Base-by-base conservation (phyloP, 139 green algal species). In the Chlamydomonas sp. region DNA sequence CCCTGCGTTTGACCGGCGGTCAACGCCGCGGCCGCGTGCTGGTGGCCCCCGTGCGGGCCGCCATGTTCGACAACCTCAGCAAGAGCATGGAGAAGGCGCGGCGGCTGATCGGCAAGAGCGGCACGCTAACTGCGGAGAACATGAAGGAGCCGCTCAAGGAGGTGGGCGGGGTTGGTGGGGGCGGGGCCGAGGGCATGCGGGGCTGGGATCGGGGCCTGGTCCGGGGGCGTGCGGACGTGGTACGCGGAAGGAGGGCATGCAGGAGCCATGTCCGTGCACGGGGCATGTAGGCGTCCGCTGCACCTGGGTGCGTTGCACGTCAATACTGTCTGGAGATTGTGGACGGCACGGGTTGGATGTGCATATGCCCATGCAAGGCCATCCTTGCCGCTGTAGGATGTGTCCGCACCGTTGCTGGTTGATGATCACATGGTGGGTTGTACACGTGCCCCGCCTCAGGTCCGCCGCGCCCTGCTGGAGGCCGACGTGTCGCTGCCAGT, bases 401-500 rank as follows among this genome's bases (percentile, higher is more conserved):
- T 49, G 31, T 49, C 31, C 31, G 31, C 31, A 49, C 31, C 31
- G 31, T 49, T 49, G 31, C 31, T 49, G 31, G 31, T 49, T 49
- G 31, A 49, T 49, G 31, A 49, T 49, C 31, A 49, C 31, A 49
- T 49, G 31, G 31, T 49, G 31, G 31, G 31, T 49, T 49, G 31
- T 49, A 49, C 31, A 49, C 31, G 31, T 49, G 12, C 18, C 64
- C 31, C 2, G 1, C 31, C 66, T 20, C 68, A 99, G 74, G 97
- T 99, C 63, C 93, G 98, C 3, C 89, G 98, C 16, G 98, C 98
- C 4, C 95, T 99, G 77, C 95, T 99, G 61, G 98, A 99, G 89
- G 98, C 98, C 12, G 98, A 99, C 89, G 97, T 98, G 82, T 96
- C 91, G 63, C 91, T 99, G 77, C 97, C 97, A 7, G 96, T 99